A percentile compares a stretch with the other conserved stretches of the same genome.
Evolutionary conservation across 768 basidiomycete species (phyloP).

Genomic region (Lactifluus piperatus): DNA sequence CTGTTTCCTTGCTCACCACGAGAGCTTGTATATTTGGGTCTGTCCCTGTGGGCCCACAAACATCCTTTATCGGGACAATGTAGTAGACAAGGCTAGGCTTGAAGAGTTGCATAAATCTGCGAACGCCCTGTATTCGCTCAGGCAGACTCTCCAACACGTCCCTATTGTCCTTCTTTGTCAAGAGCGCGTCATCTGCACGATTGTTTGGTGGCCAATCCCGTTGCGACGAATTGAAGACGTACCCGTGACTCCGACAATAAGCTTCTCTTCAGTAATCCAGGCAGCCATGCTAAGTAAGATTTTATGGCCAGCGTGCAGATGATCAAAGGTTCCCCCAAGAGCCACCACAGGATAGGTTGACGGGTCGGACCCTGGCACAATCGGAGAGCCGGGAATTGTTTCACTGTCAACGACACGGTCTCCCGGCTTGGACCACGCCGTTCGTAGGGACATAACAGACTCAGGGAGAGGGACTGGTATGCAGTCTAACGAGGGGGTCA

Average conservation of each 20-base stretch:
- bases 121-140: conserved; percentile 46
- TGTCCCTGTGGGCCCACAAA: conserved; percentile 85
- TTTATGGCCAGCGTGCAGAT: conserved; percentile 95
- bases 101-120: conserved; percentile 64
- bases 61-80: conserved; percentile 69
- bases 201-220: not conserved
- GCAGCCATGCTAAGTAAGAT: conserved; percentile 90
- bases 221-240: conserved; percentile 18
- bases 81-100: conserved; percentile 56
- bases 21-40: conserved; percentile 87
- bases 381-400: conserved; percentile 2
- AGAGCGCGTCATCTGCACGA: conserved; percentile 53
- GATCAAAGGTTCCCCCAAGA: conserved; percentile 95
- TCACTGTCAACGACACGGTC: conserved; percentile 9
- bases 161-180: conserved; percentile 62
- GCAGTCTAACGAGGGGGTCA: conserved; percentile 9
- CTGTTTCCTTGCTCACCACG: conserved; percentile 86
- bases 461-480: conserved; percentile 20
- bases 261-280: conserved; percentile 66
- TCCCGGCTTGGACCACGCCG: conserved; percentile 15
- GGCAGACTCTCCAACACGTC: conserved; percentile 57
- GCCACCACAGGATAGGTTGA: conserved; percentile 58
- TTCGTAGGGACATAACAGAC: conserved; percentile 15
- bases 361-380: conserved; percentile 17
- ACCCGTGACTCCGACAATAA: conserved; percentile 90